These are phyloP conservation scores for Fusarium sp. DNA, from an alignment of 2,329 filamentous ascomycete species.

Conservation along the genomic window DNA sequence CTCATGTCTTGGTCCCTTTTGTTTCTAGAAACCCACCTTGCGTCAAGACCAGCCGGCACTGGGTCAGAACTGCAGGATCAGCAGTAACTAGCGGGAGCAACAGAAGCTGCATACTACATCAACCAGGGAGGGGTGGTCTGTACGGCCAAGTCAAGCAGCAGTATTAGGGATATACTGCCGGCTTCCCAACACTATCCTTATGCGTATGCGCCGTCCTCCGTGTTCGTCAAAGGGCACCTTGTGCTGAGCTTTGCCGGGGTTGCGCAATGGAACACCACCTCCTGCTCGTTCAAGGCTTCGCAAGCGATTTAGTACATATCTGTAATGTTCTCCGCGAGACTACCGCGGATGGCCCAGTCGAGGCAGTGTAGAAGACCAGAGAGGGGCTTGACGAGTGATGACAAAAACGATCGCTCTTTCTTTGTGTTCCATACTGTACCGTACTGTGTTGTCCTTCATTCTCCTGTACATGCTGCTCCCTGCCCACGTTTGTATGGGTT, in stretches of 20 bases:
- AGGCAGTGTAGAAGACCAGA: constrained; percentile 4
- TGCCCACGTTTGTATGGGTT: constrained; percentile 32
- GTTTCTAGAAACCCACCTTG: constrained; percentile 42
- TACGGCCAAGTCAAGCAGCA: constrained; percentile 12
- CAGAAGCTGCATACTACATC: constrained; percentile 24
- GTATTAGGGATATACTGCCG: constrained; percentile 3
- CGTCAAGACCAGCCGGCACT: constrained; percentile 26
- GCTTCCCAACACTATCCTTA: constrained; percentile 9
- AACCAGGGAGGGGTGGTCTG: constrained; percentile 10
- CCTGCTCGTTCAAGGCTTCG: constrained; percentile 3
- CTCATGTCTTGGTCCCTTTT: constrained; percentile 40
- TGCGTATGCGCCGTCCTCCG: constrained; percentile 9
- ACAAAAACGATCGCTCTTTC: constrained; percentile 2
- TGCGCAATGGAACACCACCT: constrained; percentile 18
- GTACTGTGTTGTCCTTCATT: background rate
- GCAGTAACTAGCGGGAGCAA: constrained; percentile 11
- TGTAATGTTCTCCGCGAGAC: constrained; percentile 5
- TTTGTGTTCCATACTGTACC: background rate
- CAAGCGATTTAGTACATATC: constrained; percentile 7
- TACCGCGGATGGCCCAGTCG: constrained; percentile 4
- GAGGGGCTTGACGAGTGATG: constrained; percentile 4
- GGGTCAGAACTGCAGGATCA: constrained; percentile 29
- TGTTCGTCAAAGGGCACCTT: background rate
- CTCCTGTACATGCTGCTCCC: constrained; percentile 10
- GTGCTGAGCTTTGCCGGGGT: constrained; percentile 6